Evolutionary conservation across 352 stramenopile genomes (phyloP), one percentile per base, ranked within the genome.

Genomic region (Thalassiosira tumida): DNA sequence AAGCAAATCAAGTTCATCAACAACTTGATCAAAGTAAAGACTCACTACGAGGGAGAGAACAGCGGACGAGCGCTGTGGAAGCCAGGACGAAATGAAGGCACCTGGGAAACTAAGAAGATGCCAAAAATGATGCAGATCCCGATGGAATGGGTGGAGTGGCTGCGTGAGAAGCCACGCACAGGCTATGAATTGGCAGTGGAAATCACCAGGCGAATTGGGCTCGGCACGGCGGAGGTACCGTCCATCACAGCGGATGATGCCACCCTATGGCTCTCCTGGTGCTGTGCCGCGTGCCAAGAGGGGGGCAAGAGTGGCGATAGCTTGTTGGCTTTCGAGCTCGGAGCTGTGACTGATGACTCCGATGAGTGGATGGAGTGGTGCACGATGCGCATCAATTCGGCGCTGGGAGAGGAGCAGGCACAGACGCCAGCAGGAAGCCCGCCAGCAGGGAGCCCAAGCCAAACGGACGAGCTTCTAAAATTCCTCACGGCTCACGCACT

Each of bases 71-170:
- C 24, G 21, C 31, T 74, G 33, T 74, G 65, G 65, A 43, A 43
- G 65, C 65, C 65, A 43, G 33, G 29, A 41, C 13, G 21, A 43
- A 43, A 43, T 15, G 65, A 74, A 31, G 65, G 65, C 7, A 43
- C 24, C 10, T 41, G 40, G 65, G 24, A 37, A 7, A 74, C n/a
- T 10, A 43, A 74, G 31, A 74, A 74, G 31, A 7, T 74, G 65
- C 65, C 65, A 15, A 74, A 43, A 43, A 74, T 74, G 65, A 21
- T 74, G 40, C 65, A 43, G 10, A 5, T 74, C 10, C 65, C 65
- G n/a, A 7, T 74, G 65, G 65, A 74, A 43, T 74, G 65, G 65
- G 65, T 74, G 5, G 65, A 74, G 65, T 74, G 65, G 65, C 65
- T 74, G 13, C 14, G 31, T 14, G 65, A 74, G 33, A 14, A 74